Percentiles rank a stretch among this genome's conserved stretches.
phyloP scores from a whole-genome alignment of 1,284 basidiomycete genomes.

The Cerrena zonata region DNA sequence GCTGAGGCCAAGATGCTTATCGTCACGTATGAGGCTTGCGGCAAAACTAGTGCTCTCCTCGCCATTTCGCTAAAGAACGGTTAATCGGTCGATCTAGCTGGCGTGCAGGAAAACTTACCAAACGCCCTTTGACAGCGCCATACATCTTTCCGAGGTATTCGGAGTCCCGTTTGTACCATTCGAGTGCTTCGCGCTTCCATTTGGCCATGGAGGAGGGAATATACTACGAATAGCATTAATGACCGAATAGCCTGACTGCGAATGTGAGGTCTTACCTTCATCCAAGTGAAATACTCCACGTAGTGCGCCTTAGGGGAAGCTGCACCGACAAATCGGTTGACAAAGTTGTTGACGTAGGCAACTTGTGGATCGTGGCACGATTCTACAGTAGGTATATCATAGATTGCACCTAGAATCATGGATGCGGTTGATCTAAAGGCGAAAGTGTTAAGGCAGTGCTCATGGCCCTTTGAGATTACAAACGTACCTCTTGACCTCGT shows the following conservation, averaged over 20 bases:
- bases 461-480: not conserved
- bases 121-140: not conserved
- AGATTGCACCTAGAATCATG: constrained; percentile 14
- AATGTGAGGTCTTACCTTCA: not conserved
- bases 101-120: too few species aligned
- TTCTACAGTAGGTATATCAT: constrained; percentile 9
- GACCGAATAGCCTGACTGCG: too few species aligned
- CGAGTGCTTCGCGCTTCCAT: constrained; percentile 18
- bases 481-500: not conserved
- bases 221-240: too few species aligned
- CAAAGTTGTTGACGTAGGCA: not conserved
- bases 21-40: constrained; percentile 4
- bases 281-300: not conserved
- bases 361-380: constrained; percentile 10
- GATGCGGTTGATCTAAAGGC: constrained; percentile 9
- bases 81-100: too few species aligned
- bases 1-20: not conserved
- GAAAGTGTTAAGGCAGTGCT: too few species aligned
- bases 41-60: constrained; percentile 3
- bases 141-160: constrained; percentile 11
- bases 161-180: constrained; percentile 13
- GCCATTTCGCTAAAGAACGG: constrained; percentile 4
- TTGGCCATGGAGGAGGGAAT: constrained; percentile 5
- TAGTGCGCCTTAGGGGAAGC: not conserved
- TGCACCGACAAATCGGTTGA: not conserved